phyloP scores from a whole-genome alignment of 2,329 filamentous ascomycete genomes.

The Exophiala spinifera region DNA sequence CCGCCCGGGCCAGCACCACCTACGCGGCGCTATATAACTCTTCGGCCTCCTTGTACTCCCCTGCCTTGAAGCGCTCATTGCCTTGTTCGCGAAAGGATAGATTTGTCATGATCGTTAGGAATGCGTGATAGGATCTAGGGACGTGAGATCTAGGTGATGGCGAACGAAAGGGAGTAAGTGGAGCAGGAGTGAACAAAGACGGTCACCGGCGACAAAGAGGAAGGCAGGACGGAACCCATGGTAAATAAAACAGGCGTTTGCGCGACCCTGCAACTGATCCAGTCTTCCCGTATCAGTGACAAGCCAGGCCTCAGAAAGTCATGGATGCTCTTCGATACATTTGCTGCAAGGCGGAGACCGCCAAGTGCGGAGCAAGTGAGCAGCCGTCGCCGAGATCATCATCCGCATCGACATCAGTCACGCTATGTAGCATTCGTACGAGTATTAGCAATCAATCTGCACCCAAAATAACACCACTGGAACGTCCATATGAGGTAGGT shows the following conservation, averaged over 20 bases:
- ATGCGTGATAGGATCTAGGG: background rate
- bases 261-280: background rate
- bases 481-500: background rate
- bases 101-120: background rate
- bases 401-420: background rate
- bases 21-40: slow-evolving; percentile 48
- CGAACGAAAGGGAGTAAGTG: background rate
- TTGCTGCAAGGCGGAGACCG: background rate
- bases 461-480: background rate
- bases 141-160: slow-evolving; percentile 3
- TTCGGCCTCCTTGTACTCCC: slow-evolving; percentile 45
- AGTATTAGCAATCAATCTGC: no score
- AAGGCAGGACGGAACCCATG: slow-evolving; percentile 6
- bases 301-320: slow-evolving; percentile 22
- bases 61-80: slow-evolving; percentile 46
- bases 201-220: slow-evolving; percentile 1
- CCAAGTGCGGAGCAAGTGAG: background rate
- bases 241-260: background rate
- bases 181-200: background rate
- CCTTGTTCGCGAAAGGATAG: slow-evolving; percentile 35
- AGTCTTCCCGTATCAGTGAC: background rate
- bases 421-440: no score
- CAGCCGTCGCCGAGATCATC: background rate
- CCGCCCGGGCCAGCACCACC: slow-evolving; percentile 28
- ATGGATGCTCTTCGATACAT: slow-evolving; percentile 23